Base-by-base conservation (phyloP, 2,329 filamentous ascomycete species). In the Cylindrodendrum hubeiense region DNA sequence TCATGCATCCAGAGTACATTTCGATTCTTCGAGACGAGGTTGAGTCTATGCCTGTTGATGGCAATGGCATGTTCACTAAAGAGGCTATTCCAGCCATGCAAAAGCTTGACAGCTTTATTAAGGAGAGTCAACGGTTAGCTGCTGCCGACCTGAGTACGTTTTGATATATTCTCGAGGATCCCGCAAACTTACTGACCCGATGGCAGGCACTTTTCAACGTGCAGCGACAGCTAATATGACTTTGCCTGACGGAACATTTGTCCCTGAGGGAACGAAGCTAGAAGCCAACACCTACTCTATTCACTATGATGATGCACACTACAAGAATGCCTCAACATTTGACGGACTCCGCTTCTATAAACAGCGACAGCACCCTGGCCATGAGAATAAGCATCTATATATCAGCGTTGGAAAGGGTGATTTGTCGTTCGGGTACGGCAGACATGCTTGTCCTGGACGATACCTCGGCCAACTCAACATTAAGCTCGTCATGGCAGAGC, bases 381-480 rank as follows among this genome's bases (percentile, higher is more conserved):
- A 43, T 12, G 51, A 41, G 34, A 54, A 54, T 43, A 54, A 54
- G 17, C 51, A 54, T 28, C 51, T 54, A 3, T 54, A 54, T 17
- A 34, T 54, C 13, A 54, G 51, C 37, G 51, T 54, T 19, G 51
- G 51, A 9, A 54, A 43, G 17, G 37, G 41, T 28, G 51, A 54
- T 19, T n/a, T 54, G 2, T 54, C 51, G 28, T 54, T 54, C 28
- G 51, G 51, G 17, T 54, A 54, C 21, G 52, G 39, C 15, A 44
- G 52, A 33, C 52, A 55, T 39, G 52, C 52, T n/a, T 55, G 52
- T 15, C 52, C 52, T 3, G 52, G 52, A n/a, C 3, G 52, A 55
- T 55, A 55, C 33, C 39, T 55, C 9, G 52, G 52, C 28, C 52
- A 55, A 9, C 52, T 54, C 13, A 54, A 54, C 34, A 54, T 54